A percentile compares a stretch with the other conserved stretches of the same genome.
phyloP scores from a whole-genome alignment of 768 basidiomycete species.

The Lactarius vividus region DNA sequence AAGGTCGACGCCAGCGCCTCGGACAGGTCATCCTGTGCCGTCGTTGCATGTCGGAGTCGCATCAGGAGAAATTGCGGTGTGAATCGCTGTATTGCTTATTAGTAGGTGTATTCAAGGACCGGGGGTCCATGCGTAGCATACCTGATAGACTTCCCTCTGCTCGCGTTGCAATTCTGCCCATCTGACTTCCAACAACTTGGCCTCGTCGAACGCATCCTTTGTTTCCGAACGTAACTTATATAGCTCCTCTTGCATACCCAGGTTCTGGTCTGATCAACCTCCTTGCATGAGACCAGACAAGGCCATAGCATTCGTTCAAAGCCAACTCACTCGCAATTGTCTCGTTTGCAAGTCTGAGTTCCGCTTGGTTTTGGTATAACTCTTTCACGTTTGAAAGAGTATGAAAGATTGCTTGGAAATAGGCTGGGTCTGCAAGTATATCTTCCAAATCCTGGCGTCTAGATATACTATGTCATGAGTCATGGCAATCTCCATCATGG shows the following conservation, averaged over 20 bases:
- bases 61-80: constrained; percentile 85
- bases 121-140: constrained; percentile 32
- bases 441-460: constrained; percentile 93
- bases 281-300: constrained; percentile 18
- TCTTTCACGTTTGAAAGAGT: constrained; percentile 70
- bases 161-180: constrained; percentile 89
- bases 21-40: constrained; percentile 85
- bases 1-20: constrained; percentile 84
- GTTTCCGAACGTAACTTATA: constrained; percentile 79
- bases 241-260: constrained; percentile 71
- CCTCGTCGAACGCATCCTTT: constrained; percentile 83
- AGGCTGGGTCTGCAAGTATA: constrained; percentile 71
- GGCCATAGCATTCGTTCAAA: neutral
- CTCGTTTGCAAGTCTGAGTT: constrained; percentile 82
- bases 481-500: neutral
- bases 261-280: constrained; percentile 58
- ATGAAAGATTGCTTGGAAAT: constrained; percentile 88
- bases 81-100: constrained; percentile 54
- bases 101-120: neutral
- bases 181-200: constrained; percentile 71
- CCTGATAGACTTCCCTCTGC: constrained; percentile 88
- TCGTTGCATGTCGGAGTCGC: constrained; percentile 83
- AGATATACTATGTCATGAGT: constrained; percentile 10
- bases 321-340: constrained; percentile 71
- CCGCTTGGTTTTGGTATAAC: constrained; percentile 71